phyloP scores from a whole-genome alignment of 1,139 yeast genomes.

The Yarrowia galli region DNA sequence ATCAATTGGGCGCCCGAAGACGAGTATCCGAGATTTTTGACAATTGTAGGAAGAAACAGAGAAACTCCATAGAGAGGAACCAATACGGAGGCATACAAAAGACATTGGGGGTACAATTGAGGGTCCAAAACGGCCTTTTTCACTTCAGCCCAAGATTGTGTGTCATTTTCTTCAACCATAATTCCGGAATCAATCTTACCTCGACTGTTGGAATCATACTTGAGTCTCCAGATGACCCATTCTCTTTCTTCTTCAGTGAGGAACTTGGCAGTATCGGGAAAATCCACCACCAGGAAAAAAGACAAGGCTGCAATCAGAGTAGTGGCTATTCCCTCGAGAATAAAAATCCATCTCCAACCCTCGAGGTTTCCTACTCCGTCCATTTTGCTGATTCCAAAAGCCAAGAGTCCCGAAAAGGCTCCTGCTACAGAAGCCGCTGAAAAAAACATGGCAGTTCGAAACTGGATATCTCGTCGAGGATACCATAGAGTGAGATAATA shows the following conservation, averaged over 20 bases:
- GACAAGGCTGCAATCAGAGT: conserved; percentile 58
- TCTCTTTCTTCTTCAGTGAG: conserved; percentile 57
- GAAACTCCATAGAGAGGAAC: conserved; percentile 40
- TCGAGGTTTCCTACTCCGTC: conserved; percentile 48
- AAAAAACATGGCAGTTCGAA: conserved; percentile 66
- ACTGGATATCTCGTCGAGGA: conserved; percentile 51
- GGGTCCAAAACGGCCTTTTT: conserved; percentile 49
- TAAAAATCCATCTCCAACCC: conserved; percentile 65
- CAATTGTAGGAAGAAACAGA: conserved; percentile 27
- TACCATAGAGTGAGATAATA: conserved; percentile 49
- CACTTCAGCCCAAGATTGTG: conserved; percentile 40
- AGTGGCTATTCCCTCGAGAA: conserved; percentile 62
- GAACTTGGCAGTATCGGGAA: conserved; percentile 58
- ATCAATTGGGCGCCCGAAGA: conserved; percentile 41
- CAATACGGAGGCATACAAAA: conserved; percentile 39
- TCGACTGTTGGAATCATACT: conserved; percentile 41
- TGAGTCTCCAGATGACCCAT: conserved; percentile 58
- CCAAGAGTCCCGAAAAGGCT: conserved; percentile 50
- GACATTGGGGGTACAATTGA: conserved; percentile 46
- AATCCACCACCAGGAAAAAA: conserved; percentile 60
- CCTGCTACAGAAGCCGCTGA: conserved; percentile 53
- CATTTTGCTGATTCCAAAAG: conserved; percentile 53
- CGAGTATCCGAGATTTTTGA: conserved; percentile 19
- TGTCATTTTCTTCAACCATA: background rate
- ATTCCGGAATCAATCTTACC: too few relatives aligned